These are phyloP conservation scores for Cucurbita argyrosperma DNA, from an alignment of 306 rosid species.

Conservation along the genomic window DNA sequence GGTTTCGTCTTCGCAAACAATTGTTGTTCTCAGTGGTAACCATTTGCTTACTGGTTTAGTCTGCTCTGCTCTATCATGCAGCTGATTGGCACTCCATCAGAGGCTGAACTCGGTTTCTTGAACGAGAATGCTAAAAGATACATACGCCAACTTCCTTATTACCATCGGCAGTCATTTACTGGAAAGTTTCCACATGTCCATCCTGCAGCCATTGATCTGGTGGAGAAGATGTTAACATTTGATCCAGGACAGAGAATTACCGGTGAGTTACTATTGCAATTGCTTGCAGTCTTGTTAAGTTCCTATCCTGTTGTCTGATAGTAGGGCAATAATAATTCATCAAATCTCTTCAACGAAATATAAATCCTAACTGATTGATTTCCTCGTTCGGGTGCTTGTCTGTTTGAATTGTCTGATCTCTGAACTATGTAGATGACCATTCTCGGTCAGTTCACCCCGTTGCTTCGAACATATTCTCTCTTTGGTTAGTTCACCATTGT, in stretches of 20 bases:
- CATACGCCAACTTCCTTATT: slow-evolving; percentile 58
- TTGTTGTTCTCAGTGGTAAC: neutral
- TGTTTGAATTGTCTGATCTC: neutral
- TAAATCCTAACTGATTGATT: neutral
- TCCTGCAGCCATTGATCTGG: slow-evolving; percentile 89
- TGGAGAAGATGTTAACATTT: slow-evolving; percentile 91
- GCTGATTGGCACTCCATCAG: slow-evolving; percentile 98
- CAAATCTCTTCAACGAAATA: neutral
- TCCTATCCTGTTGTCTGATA: neutral
- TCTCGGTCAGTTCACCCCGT: neutral
- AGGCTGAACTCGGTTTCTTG: slow-evolving; percentile 73
- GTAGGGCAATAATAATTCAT: neutral
- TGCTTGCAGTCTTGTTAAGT: neutral
- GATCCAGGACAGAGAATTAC: slow-evolving; percentile 83
- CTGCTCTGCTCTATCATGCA: slow-evolving; percentile 22
- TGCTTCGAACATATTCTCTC: neutral
- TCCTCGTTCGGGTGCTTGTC: too few relatives aligned
- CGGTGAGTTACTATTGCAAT: slow-evolving; percentile 41
- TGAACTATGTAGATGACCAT: neutral
- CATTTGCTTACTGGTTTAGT: neutral
- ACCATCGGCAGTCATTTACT: slow-evolving; percentile 72
- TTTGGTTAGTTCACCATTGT: too few relatives aligned
- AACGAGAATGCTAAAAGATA: slow-evolving; percentile 97
- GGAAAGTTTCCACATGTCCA: slow-evolving; percentile 92
- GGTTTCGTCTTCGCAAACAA: neutral